Evolutionary conservation across 2,329 filamentous ascomycete genomes (phyloP), one percentile per base, ranked within the genome.

Genomic region (Apiospora hydei): DNA sequence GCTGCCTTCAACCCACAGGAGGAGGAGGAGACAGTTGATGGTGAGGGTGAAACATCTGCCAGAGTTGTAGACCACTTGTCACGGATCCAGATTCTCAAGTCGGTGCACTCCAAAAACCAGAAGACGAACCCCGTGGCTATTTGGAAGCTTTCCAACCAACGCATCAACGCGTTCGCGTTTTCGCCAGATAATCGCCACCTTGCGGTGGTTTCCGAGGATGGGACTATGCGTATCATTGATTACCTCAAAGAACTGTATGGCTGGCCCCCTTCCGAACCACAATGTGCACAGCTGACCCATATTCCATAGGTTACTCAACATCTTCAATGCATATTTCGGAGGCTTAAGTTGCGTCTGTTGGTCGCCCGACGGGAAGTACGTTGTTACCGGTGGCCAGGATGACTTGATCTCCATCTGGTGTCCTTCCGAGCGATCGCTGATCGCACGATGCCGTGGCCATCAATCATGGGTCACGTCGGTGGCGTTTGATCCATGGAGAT

Each of bases 341-440:
- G 96, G 94, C 3, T 88, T 99, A 73, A 93, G 93, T 64, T 98
- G 95, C 79, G 95, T 98, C 2, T 97, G 94, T 83, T 99, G 96
- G 96, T 98, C 96, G 8, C 96, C 96, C 13, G 96, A 99, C 79
- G 95, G 95, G 69, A 96, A 97, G 80, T 99, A 98, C 81, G 91
- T 99, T 69, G 87, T 99, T 24, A 98, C 96, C 0, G 96, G 96
- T 70, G 95, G 96, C 5, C 96, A 98, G 82, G 96, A 99, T 81
- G 96, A 99, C 80, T 86, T 98, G 13, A 93, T 99, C 16, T 97
- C 95, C 0, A 98, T 99, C 76, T 99, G 96, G 96, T 96, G 92
- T 21, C 87, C 98, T 49, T 88, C 91, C 53, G 96, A 98, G 78
- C 91, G 90, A 66, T 90, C 91, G 70, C 91, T 99, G 69, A 92